Evolutionary conservation across 129 eudicot genomes (phyloP).

Genomic region (Ambrosia artemisiifolia): DNA sequence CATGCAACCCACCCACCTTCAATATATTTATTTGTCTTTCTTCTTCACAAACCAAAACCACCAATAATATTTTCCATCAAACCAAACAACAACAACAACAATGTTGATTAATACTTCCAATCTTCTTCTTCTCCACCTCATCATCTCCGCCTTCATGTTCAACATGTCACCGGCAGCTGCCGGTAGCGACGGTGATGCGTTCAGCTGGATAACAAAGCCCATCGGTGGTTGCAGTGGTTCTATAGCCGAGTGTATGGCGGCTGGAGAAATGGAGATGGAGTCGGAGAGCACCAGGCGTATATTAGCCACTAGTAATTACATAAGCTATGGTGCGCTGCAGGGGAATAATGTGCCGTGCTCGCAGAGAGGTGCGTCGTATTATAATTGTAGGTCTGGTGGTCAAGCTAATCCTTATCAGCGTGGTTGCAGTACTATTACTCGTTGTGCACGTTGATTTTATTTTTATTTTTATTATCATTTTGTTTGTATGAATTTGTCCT

Average conservation of each 20-base stretch:
- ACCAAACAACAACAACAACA: background rate
- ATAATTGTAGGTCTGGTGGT: slow-evolving; percentile 73
- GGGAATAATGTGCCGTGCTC: slow-evolving; percentile 79
- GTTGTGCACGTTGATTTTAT: slow-evolving; percentile 50
- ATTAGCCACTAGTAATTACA: slow-evolving; percentile 51
- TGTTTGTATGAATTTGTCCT: slow-evolving; percentile 9
- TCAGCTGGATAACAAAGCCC: slow-evolving; percentile 39
- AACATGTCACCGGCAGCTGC: slow-evolving; percentile 11
- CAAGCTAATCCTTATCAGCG: slow-evolving; percentile 84
- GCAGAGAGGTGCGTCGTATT: slow-evolving; percentile 75
- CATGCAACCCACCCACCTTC: slow-evolving; percentile 15
- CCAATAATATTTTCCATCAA: background rate
- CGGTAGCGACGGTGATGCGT: slow-evolving; percentile 29
- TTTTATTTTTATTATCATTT: background rate
- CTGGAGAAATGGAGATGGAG: slow-evolving; percentile 62
- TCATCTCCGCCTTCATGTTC: slow-evolving; percentile 27
- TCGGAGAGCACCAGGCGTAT: slow-evolving; percentile 72
- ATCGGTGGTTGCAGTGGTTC: slow-evolving; percentile 59
- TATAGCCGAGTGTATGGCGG: slow-evolving; percentile 67
- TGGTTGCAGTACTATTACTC: slow-evolving; percentile 68
- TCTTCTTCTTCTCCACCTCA: slow-evolving; percentile 17
- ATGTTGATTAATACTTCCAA: slow-evolving; percentile 37
- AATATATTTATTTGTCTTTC: slow-evolving; percentile 13
- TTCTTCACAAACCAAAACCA: background rate
- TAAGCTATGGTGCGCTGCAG: slow-evolving; percentile 75